Percentiles rank a stretch among this genome's conserved stretches.
phyloP scores from a whole-genome alignment of 768 basidiomycete genomes.

The Macrolepiota fuliginosa region DNA sequence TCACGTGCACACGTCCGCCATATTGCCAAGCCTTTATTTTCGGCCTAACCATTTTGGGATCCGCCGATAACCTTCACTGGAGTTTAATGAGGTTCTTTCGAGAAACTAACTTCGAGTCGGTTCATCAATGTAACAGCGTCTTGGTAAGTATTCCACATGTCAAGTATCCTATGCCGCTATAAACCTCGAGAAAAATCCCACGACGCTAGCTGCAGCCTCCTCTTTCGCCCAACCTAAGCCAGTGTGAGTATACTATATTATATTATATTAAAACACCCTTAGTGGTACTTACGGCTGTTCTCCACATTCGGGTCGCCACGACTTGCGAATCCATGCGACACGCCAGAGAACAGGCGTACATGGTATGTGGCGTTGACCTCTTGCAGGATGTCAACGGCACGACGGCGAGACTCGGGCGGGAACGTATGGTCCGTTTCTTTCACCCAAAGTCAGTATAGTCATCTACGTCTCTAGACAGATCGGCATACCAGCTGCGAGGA shows the following conservation, averaged over 20 bases:
- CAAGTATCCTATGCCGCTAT: constrained; percentile 6
- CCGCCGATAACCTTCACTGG: too few relatives aligned
- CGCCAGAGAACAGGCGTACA: constrained; percentile 55
- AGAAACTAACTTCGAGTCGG: too few relatives aligned
- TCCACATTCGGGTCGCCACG: constrained; percentile 42
- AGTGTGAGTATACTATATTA: neutral
- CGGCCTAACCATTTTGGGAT: too few relatives aligned
- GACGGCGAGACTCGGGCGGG: constrained; percentile 46
- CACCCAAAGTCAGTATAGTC: neutral
- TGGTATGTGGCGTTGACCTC: constrained; percentile 51
- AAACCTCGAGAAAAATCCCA: constrained; percentile 53
- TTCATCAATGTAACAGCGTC: neutral
- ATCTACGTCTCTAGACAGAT: neutral
- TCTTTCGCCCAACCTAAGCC: constrained; percentile 60
- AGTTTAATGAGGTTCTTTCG: too few relatives aligned
- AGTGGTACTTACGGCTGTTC: constrained; percentile 31
- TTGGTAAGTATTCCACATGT: neutral
- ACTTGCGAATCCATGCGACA: constrained; percentile 46
- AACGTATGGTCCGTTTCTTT: constrained; percentile 56
- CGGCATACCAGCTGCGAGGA: constrained; percentile 51
- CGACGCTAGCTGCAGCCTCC: constrained; percentile 48
- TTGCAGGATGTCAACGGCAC: constrained; percentile 54
- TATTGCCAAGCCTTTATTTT: neutral
- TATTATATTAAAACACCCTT: neutral
- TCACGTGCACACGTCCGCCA: neutral